Base-by-base conservation (phyloP, 352 stramenopile species). In the Phytophthora sp. region DNA sequence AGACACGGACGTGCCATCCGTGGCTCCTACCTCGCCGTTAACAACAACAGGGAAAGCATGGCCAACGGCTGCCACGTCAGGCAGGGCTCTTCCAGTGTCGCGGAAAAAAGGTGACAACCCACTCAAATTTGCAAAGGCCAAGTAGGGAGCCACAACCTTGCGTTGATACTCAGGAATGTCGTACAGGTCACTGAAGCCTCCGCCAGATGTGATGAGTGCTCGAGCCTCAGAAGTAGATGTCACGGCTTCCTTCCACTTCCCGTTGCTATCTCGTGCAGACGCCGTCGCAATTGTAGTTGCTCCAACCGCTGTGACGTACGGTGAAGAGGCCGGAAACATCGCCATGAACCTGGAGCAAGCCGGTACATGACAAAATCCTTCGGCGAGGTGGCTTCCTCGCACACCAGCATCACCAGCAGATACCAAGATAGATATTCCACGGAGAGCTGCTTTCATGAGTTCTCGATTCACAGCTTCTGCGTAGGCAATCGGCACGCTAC, bases 1-100 rank as follows among this genome's bases (percentile, higher is more conserved):
- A 10, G 85, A 91, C 20, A 91, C 83, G 0, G 81, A 91, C 9
- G 85, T 94, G 27, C 85, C 85, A 26, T 94, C 85, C 0, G 82
- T 92, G 9, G 73, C 67, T 15, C 61, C 63, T 27, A 92, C 35
- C 21, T 73, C 53, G 13, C 79, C 79, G 31, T 88, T 87, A 24
- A 87, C 55, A 50, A 84, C 69, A 4, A 91, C 79, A 7, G 79
- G 81, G 57, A 94, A 88, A 23, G 68, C 67, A 45, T 88, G 77
- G 10, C 85, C 85, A 8, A 92, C 46, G 0, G 79, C 85, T 37
- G 82, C 60, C n/a, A 94, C 61, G 32, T 93, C 84, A 0, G 84
- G 84, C 21, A 90, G 79, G 23, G 76, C 84, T 42, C 84, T 67
- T 12, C 84, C 84, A 17, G 60, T 56, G 1, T 23, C 13, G 23